These are phyloP conservation scores for Echites panduratus DNA, from an alignment of 257 asterid genomes.

Conservation along the genomic window DNA sequence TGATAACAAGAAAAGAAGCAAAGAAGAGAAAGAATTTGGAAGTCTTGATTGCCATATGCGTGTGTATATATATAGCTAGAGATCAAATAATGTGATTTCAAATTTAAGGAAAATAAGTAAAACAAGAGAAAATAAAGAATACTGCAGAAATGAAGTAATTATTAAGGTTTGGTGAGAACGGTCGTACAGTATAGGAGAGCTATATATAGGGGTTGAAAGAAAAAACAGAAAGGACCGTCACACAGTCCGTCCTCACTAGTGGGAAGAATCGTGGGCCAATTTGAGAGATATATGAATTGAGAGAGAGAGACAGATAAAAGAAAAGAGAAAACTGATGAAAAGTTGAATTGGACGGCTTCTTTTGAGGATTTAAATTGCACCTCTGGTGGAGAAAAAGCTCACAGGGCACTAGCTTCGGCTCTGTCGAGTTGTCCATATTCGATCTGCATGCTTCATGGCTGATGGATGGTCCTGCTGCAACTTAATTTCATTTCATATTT, in stretches of 20 bases:
- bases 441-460: not conserved
- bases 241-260: conserved; percentile 15
- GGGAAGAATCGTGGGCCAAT: conserved; percentile 7
- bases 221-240: not conserved
- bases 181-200: not conserved
- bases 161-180: conserved; percentile 1
- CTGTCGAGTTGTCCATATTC: conserved; percentile 5
- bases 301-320: not conserved
- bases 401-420: conserved; percentile 9
- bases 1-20: conserved; percentile 8
- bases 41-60: conserved; percentile 10
- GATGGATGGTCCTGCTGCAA: not conserved
- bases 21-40: conserved; percentile 2
- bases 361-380: not conserved
- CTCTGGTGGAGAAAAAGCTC: conserved; percentile 1
- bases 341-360: conserved; percentile 7
- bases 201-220: conserved; percentile 2
- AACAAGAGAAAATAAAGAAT: not conserved
- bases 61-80: no score
- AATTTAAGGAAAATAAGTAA: no score
- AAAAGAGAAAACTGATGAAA: not conserved
- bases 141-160: no score
- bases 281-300: not conserved
- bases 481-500: not conserved
- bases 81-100: no score